Evolutionary conservation across 306 rosid genomes (phyloP).

Genomic region (Malus asiatica): DNA sequence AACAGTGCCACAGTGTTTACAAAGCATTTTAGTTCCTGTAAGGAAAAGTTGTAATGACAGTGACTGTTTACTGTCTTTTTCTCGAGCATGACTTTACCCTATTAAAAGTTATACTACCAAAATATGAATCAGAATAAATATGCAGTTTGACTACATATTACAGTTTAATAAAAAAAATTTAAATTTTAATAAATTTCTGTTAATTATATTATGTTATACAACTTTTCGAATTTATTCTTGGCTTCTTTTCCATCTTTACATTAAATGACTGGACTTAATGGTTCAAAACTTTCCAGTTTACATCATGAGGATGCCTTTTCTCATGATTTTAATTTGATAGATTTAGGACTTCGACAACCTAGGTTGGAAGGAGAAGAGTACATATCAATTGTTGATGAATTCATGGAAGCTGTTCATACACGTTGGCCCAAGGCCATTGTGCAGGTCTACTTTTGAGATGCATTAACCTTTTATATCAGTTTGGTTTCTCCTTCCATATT

Average conservation of each 20-base stretch:
- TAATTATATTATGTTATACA: neutral
- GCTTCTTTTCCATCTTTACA: neutral
- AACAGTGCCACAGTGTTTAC: neutral
- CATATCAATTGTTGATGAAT: conserved; percentile 85
- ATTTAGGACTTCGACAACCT: conserved; percentile 96
- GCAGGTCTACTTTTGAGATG: conserved; percentile 44
- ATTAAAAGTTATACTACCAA: neutral
- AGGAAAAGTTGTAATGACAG: neutral
- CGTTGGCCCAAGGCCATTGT: conserved; percentile 99
- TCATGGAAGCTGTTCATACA: conserved; percentile 89
- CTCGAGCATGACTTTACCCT: neutral
- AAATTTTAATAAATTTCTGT: neutral
- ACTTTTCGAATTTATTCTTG: neutral
- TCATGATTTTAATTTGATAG: conserved; percentile 55
- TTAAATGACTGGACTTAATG: neutral
- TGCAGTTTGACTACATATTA: neutral
- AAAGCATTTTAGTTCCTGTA: neutral
- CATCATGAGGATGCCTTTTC: conserved; percentile 26
- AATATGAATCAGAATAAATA: neutral
- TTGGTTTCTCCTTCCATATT: conserved; percentile 19
- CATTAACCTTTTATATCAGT: conserved; percentile 7
- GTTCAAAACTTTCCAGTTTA: conserved; percentile 10
- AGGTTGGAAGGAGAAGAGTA: conserved; percentile 99
- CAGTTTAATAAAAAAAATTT: neutral
- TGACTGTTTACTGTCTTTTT: neutral